A percentile compares a stretch with the other conserved stretches of the same genome.
Evolutionary conservation across 2,329 filamentous ascomycete genomes (phyloP).

Genomic region (Orbilia javanica): DNA sequence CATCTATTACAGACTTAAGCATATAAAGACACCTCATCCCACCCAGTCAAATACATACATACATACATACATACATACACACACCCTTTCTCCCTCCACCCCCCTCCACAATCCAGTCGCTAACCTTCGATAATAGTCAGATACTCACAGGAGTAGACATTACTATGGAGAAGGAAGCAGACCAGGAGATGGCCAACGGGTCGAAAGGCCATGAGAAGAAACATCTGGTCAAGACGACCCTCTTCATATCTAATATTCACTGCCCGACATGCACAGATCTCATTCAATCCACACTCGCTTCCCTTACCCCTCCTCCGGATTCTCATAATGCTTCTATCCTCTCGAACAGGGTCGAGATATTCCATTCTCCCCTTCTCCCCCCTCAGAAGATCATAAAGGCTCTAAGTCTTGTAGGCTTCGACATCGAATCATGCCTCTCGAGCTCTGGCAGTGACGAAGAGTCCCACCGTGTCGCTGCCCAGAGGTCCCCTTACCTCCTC

Average conservation of each 20-base stretch:
- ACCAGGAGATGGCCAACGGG: background rate
- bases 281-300: constrained; percentile 73
- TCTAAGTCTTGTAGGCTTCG: constrained; percentile 73
- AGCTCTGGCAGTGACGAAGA: constrained; percentile 32
- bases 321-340: constrained; percentile 79
- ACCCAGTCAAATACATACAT: too few relatives aligned
- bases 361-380: constrained; percentile 68
- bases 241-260: constrained; percentile 80
- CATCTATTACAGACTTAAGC: too few relatives aligned
- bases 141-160: background rate
- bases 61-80: too few relatives aligned
- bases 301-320: constrained; percentile 67
- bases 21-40: background rate
- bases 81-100: background rate
- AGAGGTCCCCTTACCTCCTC: constrained; percentile 36
- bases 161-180: background rate
- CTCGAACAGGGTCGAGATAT: constrained; percentile 76
- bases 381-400: constrained; percentile 66
- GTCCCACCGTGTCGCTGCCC: constrained; percentile 8
- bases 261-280: constrained; percentile 79
- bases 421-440: constrained; percentile 66
- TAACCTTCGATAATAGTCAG: background rate
- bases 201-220: too few relatives aligned
- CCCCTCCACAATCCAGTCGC: background rate
- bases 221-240: constrained; percentile 67